Percentiles rank a stretch among this genome's conserved stretches.
Conservation (phyloP, 208 protist genomes). For the Herpetomonas tarakana region DNA sequence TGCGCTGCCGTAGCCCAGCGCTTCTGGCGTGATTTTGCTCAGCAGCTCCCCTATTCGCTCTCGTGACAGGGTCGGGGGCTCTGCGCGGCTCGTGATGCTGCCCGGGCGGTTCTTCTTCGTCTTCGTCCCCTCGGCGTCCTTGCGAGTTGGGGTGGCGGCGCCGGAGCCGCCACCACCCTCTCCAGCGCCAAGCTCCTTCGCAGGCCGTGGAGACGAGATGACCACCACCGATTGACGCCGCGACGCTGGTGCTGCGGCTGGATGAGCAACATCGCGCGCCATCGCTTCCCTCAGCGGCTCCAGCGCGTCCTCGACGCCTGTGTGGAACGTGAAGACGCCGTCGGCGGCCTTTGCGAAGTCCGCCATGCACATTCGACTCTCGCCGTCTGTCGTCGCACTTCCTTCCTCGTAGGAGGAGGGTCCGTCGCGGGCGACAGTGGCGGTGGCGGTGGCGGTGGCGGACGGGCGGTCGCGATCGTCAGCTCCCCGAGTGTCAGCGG, state of each 20-base stretch:
- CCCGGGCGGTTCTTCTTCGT: too few relatives aligned
- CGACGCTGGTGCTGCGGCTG: too few relatives aligned
- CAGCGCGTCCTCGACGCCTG: constrained; percentile 29
- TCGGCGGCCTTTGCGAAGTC: constrained; percentile 1
- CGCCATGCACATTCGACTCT: neutral
- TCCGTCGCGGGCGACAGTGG: neutral
- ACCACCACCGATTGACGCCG: neutral
- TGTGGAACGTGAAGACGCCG: constrained; percentile 22
- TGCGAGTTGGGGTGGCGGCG: too few relatives aligned
- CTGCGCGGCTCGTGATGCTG: too few relatives aligned
- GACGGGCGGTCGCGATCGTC: neutral
- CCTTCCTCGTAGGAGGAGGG: neutral
- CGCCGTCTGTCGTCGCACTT: neutral
- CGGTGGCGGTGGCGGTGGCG: neutral
- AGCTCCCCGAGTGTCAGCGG: neutral
- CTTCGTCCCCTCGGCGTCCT: too few relatives aligned
- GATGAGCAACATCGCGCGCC: too few relatives aligned
- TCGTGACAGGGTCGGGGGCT: constrained; percentile 22
- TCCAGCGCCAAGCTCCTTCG: too few relatives aligned
- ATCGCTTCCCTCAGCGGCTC: constrained; percentile 18
- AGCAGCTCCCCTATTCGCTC: constrained; percentile 37
- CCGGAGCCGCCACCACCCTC: too few relatives aligned
- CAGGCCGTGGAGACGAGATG: neutral
- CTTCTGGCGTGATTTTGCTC: constrained; percentile 42
- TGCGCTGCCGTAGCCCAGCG: constrained; percentile 20